Conservation (phyloP, 371 early-diverging fungal species). For the Chytridium lagenaria region DNA sequence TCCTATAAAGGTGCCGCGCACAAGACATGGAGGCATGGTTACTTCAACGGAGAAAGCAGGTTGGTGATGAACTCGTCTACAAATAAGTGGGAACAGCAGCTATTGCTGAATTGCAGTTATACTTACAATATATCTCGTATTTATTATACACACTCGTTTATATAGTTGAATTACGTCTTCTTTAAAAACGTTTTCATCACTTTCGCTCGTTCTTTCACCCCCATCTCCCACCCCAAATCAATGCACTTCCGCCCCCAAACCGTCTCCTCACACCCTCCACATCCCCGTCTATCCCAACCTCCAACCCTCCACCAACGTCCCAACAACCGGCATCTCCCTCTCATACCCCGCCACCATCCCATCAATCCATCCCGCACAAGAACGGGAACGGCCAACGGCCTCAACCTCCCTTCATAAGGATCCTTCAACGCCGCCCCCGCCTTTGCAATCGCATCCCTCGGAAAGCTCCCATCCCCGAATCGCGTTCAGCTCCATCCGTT, state of each 20-base stretch:
- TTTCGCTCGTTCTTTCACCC: background rate
- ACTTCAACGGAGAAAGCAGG: constrained; percentile 72
- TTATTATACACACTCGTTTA: background rate
- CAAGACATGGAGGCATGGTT: constrained; percentile 79
- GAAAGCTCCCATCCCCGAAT: background rate
- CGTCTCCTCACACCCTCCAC: background rate
- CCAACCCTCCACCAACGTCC: constrained; percentile 3
- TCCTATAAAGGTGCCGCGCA: constrained; percentile 64
- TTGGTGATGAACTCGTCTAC: constrained; percentile 9
- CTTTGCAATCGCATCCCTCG: constrained; percentile 8
- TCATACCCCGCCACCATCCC: background rate
- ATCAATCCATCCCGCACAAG: constrained; percentile 1
- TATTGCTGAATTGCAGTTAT: background rate
- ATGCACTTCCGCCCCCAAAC: background rate
- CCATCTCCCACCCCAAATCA: constrained; percentile 4
- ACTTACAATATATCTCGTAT: background rate
- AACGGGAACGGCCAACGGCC: background rate
- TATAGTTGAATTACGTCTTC: background rate
- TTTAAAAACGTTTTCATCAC: background rate
- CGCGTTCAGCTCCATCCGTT: background rate
- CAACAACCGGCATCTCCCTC: background rate
- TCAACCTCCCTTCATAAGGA: background rate
- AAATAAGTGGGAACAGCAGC: background rate
- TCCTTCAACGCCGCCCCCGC: background rate
- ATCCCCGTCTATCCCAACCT: background rate